Percentiles rank a stretch among this genome's conserved stretches.
Evolutionary conservation across 75 land plant species (phyloP).

Genomic region (Ceratopteris richardii): DNA sequence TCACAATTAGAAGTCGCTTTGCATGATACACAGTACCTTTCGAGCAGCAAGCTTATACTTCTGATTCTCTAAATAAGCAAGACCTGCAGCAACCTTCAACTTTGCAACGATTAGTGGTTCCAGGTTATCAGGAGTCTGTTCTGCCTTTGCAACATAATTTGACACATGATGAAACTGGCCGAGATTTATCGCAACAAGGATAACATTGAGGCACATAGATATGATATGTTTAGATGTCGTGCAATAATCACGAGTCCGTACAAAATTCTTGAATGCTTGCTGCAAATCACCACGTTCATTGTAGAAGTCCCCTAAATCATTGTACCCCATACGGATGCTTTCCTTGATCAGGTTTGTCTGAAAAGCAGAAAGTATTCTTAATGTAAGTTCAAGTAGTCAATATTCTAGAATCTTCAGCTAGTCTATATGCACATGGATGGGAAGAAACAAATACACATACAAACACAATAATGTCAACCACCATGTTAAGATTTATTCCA

Average conservation of each 20-base stretch:
- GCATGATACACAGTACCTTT: no score
- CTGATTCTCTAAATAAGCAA: conserved; percentile 68
- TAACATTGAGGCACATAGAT: conserved; percentile 88
- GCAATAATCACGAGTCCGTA: conserved; percentile 94
- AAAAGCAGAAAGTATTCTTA: no score
- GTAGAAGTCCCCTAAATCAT: conserved; percentile 90
- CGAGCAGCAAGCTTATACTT: conserved; percentile 96
- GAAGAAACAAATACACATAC: no score
- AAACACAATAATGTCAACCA: no score
- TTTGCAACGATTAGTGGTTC: conserved; percentile 59
- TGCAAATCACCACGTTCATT: conserved; percentile 81
- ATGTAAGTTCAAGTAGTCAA: no score
- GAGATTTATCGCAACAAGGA: conserved; percentile 91
- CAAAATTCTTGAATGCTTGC: conserved; percentile 82
- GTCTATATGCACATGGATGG: no score
- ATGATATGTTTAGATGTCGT: conserved; percentile 90
- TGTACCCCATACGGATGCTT: conserved; percentile 97
- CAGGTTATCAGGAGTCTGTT: conserved; percentile 69
- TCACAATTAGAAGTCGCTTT: no score
- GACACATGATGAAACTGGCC: conserved; percentile 92
- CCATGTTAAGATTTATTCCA: no score
- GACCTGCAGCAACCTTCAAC: conserved; percentile 75
- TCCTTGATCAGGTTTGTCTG: conserved; percentile 97
- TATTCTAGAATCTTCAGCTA: no score
- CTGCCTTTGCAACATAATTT: conserved; percentile 88